Evolutionary conservation across 1,284 basidiomycete genomes (phyloP).

Genomic region (Boletus albobrunnescens): DNA sequence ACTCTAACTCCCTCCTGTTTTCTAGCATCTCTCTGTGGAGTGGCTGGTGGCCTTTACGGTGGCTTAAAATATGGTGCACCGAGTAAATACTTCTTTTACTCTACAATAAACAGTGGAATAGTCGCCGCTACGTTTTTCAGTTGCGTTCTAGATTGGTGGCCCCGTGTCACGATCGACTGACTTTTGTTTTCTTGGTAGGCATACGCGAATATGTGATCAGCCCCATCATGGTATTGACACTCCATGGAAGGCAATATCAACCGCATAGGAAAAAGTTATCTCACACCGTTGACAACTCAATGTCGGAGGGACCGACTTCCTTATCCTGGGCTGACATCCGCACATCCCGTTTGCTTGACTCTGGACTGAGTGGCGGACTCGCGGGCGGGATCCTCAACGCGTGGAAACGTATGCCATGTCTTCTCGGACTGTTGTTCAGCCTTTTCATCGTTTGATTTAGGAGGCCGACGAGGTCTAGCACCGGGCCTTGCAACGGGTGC

Average conservation of each 20-base stretch:
- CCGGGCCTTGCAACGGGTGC: constrained; percentile 56
- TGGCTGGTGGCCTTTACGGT: constrained; percentile 53
- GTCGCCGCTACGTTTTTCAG: constrained; percentile 70
- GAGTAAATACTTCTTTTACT: constrained; percentile 32
- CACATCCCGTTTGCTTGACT: constrained; percentile 56
- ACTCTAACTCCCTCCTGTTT: constrained; percentile 13
- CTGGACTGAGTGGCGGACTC: constrained; percentile 57
- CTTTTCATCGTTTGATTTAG: constrained; percentile 27
- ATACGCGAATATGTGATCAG: constrained; percentile 63
- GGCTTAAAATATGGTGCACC: constrained; percentile 43
- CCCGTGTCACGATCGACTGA: neutral
- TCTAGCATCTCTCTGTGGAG: constrained; percentile 46
- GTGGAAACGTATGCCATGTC: constrained; percentile 39
- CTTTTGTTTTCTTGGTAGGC: constrained; percentile 38
- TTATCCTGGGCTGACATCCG: constrained; percentile 52
- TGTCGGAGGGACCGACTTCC: constrained; percentile 2
- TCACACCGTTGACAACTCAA: constrained; percentile 6
- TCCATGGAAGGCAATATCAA: constrained; percentile 31
- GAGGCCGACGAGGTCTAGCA: constrained; percentile 39
- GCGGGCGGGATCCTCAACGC: constrained; percentile 52
- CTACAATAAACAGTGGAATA: constrained; percentile 64
- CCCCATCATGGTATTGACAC: constrained; percentile 44
- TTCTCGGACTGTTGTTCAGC: neutral
- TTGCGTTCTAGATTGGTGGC: constrained; percentile 34
- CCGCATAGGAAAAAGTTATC: constrained; percentile 37